These are phyloP conservation scores for Manihot esculenta DNA, from an alignment of 441 rosid genomes.

Conservation along the genomic window DNA sequence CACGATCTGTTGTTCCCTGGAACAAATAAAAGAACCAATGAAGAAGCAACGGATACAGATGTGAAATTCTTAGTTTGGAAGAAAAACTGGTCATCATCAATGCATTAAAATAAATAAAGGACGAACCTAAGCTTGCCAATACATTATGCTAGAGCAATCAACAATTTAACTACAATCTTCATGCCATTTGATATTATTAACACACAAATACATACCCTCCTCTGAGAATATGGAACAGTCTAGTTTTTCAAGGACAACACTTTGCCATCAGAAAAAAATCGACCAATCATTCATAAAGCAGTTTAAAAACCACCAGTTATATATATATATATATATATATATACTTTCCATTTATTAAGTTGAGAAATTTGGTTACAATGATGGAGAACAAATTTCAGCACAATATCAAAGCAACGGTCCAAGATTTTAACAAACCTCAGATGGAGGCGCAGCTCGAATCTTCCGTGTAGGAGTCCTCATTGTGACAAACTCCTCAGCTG, in stretches of 20 bases:
- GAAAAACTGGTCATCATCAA: background rate
- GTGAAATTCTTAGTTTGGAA: background rate
- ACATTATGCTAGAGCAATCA: background rate
- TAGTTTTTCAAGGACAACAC: background rate
- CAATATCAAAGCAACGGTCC: background rate
- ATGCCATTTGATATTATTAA: background rate
- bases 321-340: no score
- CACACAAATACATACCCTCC: background rate
- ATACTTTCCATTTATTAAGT: background rate
- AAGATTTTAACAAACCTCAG: constrained; percentile 47
- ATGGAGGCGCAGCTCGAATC: constrained; percentile 47
- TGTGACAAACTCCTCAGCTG: constrained; percentile 88
- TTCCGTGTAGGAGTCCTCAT: constrained; percentile 83
- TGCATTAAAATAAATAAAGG: background rate
- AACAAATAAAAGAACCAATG: constrained; percentile 6
- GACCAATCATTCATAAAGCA: background rate
- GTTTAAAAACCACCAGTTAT: background rate
- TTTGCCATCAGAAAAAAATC: background rate
- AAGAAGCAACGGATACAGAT: background rate
- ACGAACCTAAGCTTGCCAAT: background rate
- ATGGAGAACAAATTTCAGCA: no score
- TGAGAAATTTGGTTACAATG: no score
- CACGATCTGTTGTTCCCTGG: constrained; percentile 58
- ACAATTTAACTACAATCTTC: no score
- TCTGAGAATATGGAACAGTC: background rate